A percentile compares a stretch with the other conserved stretches of the same genome.
These are phyloP conservation scores for Candida xyloterini DNA, from an alignment of 805 yeast genomes.

Conservation along the genomic window DNA sequence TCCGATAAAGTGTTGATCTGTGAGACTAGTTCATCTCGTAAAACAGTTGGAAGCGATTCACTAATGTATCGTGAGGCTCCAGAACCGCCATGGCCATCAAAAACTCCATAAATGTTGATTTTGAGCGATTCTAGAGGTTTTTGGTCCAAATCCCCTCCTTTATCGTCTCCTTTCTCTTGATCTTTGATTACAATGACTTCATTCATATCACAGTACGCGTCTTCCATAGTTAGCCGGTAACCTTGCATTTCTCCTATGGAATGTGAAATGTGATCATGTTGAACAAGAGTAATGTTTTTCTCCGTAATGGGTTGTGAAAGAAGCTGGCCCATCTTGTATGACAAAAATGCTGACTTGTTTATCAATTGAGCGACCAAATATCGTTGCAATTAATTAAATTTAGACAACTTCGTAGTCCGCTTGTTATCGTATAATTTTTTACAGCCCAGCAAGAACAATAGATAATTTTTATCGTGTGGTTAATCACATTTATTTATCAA, in stretches of 20 bases:
- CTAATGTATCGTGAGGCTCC: conserved; percentile 56
- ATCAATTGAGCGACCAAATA: background rate
- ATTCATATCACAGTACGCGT: conserved; percentile 56
- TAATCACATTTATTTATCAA: background rate
- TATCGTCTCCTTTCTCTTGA: background rate
- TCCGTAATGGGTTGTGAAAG: conserved; percentile 74
- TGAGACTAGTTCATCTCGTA: conserved; percentile 19
- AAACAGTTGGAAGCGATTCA: conserved; percentile 33
- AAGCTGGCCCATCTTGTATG: conserved; percentile 60
- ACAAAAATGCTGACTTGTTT: background rate
- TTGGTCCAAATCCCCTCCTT: background rate
- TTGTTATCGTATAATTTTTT: conserved; percentile 9
- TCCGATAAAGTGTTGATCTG: conserved; percentile 17
- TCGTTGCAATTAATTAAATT: background rate
- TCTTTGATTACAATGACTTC: conserved; percentile 14
- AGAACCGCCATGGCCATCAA: conserved; percentile 82
- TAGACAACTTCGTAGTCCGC: background rate
- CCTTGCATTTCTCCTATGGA: conserved; percentile 79
- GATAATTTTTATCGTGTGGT: background rate
- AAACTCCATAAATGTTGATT: conserved; percentile 59
- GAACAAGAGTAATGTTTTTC: conserved; percentile 51
- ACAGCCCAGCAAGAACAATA: conserved; percentile 2
- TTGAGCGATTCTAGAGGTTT: conserved; percentile 6
- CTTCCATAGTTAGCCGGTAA: conserved; percentile 71
- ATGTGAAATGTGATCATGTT: conserved; percentile 47